Evolutionary conservation across 176 grass and related monocot genomes (phyloP).

Genomic region (Juncus effusus): DNA sequence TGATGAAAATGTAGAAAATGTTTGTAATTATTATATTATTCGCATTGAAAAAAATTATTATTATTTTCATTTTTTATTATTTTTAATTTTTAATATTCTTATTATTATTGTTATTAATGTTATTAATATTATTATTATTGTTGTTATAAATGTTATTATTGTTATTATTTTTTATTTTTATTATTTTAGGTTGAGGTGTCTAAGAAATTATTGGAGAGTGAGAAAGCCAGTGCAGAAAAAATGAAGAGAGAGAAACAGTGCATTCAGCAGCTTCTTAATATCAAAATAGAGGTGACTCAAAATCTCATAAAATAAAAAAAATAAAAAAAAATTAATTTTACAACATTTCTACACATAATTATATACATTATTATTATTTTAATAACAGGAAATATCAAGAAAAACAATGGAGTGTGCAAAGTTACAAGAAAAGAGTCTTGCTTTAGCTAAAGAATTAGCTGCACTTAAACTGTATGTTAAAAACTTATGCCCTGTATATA

Average conservation of each 20-base stretch:
- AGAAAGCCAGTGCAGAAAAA: constrained; percentile 31
- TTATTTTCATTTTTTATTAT: too few relatives aligned
- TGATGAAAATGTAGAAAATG: too few relatives aligned
- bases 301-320: not conserved
- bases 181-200: constrained; percentile 31
- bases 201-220: constrained; percentile 38
- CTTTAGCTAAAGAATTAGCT: constrained; percentile 75
- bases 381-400: constrained; percentile 57
- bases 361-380: not conserved
- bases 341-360: constrained; percentile 2
- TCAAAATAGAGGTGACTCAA: constrained; percentile 53
- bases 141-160: not conserved
- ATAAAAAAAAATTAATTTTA: not conserved
- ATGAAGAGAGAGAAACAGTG: constrained; percentile 59
- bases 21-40: too few relatives aligned
- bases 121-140: not conserved
- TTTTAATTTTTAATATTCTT: too few relatives aligned
- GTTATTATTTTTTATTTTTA: constrained; percentile 10
- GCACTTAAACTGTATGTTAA: constrained; percentile 70
- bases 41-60: too few relatives aligned
- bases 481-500: constrained; percentile 6
- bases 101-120: not conserved
- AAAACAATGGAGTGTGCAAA: constrained; percentile 60
- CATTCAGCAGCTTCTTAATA: constrained; percentile 45
- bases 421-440: constrained; percentile 81